These are phyloP conservation scores for Syzygium oleosum DNA, from an alignment of 345 rosid species.

Conservation along the genomic window DNA sequence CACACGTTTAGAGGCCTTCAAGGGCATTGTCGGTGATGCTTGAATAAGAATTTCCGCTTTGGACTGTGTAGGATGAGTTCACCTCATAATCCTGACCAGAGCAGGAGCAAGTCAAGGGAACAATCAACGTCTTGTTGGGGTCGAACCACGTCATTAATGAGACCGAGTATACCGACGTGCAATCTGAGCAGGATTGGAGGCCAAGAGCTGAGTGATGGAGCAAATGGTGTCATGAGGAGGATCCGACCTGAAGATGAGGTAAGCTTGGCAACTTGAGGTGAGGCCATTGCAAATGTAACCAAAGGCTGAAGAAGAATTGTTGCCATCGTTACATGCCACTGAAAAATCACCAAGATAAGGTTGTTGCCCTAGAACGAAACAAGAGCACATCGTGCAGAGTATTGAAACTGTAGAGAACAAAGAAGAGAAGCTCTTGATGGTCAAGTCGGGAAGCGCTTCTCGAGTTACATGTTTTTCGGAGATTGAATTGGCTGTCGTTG, in stretches of 20 bases:
- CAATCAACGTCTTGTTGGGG: background rate
- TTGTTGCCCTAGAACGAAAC: background rate
- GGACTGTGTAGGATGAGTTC: background rate
- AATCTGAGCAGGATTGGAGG: background rate
- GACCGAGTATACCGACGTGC: background rate
- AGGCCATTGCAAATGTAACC: background rate
- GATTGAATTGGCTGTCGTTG: rapidly evolving
- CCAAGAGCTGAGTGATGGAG: background rate
- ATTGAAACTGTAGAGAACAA: background rate
- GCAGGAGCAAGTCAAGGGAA: background rate
- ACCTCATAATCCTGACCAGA: background rate
- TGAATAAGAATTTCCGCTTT: background rate
- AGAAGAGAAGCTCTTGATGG: background rate
- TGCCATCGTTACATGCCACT: background rate
- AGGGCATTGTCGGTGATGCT: background rate
- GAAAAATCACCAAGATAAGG: background rate
- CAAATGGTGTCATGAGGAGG: background rate
- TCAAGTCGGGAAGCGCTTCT: background rate
- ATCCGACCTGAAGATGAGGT: background rate
- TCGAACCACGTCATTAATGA: background rate
- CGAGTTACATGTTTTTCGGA: background rate
- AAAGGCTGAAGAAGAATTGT: background rate
- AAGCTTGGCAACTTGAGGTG: background rate
- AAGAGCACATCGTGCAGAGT: background rate
- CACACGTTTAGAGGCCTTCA: background rate